Base-by-base conservation (phyloP, 179 eudicot species). In the Vitellaria paradoxa region DNA sequence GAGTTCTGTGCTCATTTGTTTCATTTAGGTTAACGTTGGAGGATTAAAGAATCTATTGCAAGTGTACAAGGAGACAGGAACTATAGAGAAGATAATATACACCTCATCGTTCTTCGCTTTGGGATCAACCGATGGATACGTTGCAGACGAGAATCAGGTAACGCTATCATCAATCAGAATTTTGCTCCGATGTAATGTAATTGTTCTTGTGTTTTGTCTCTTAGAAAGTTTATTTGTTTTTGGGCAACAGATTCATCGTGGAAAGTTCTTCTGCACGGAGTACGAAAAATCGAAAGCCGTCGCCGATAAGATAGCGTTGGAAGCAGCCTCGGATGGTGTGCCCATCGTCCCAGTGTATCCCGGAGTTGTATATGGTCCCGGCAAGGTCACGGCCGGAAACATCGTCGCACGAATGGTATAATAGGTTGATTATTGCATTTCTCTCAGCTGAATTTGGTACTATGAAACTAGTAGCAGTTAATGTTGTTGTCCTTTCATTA, bases 101-200 rank as follows among this genome's bases (percentile, higher is more conserved):
- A 96, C 99, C 11, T 93, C 97, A 59, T 96, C 99, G 45, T 91
- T 93, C 82, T 91, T 93, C 23, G 98, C 99, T 13, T 82, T 93
- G 75, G 99, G 99, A 65, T 85, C 99, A 2, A 96, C 93, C 47
- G 96, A 90, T 70, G 96, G 96, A 61, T 73, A 78, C 67, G 72
- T 88, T 23, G 98, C 92, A 0, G 94, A 93, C 72, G 98, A 96
- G 83, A 83, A 68, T 83, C 98, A 96, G 76, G 99, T 84, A 81
- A 23, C 72, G 30, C 23, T 30, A 59, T 14, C 63, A 59, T 6
- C 50, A 42, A 5, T 40, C 52, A n/a, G 9, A n/a, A 57, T 26
- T 17, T 57, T 59, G 13, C n/a, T 18, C 37, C 2, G 37, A 30
- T 30, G 37, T 30, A 30, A 30, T 30, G 37, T 30, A 30, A 30